Percentiles rank a stretch among this genome's conserved stretches.
Conservation (phyloP, 2,329 filamentous ascomycete genomes). For the Apiospora saccharicola region DNA sequence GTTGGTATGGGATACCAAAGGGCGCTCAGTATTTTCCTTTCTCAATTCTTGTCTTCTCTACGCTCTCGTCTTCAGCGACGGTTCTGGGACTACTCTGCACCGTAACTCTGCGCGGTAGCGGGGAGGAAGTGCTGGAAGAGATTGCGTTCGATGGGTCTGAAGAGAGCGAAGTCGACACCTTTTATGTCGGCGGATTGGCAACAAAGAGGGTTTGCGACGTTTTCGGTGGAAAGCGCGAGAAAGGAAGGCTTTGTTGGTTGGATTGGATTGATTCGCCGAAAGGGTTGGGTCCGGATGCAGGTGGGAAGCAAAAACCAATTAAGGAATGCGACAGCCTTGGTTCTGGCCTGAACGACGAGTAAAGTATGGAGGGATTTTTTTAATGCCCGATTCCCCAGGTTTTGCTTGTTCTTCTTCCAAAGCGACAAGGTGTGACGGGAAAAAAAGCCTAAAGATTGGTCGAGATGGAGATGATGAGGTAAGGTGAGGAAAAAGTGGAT, state of each 20-base stretch:
- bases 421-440: slow-evolving; percentile 13
- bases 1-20: slow-evolving; percentile 25
- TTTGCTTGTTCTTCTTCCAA: neutral
- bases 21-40: slow-evolving; percentile 27
- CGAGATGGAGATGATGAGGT: slow-evolving; percentile 8
- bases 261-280: neutral
- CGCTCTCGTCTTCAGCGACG: slow-evolving; percentile 40
- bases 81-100: slow-evolving; percentile 42
- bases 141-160: slow-evolving; percentile 23
- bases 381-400: slow-evolving; percentile 13
- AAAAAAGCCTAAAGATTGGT: neutral
- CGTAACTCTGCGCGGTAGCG: slow-evolving; percentile 41
- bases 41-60: slow-evolving; percentile 33
- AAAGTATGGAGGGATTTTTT: slow-evolving; percentile 5
- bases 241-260: slow-evolving; percentile 14
- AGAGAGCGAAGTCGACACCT: slow-evolving; percentile 31
- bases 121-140: slow-evolving; percentile 27
- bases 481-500: slow-evolving; percentile 22
- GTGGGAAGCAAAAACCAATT: slow-evolving; percentile 23
- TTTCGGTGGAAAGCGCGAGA: neutral
- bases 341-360: neutral
- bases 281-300: slow-evolving; percentile 20
- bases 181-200: slow-evolving; percentile 26
- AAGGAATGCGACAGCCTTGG: slow-evolving; percentile 22
- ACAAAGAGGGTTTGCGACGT: slow-evolving; percentile 12